Conservation (phyloP, 345 rosid species). For the Eucalyptus shirleyi region DNA sequence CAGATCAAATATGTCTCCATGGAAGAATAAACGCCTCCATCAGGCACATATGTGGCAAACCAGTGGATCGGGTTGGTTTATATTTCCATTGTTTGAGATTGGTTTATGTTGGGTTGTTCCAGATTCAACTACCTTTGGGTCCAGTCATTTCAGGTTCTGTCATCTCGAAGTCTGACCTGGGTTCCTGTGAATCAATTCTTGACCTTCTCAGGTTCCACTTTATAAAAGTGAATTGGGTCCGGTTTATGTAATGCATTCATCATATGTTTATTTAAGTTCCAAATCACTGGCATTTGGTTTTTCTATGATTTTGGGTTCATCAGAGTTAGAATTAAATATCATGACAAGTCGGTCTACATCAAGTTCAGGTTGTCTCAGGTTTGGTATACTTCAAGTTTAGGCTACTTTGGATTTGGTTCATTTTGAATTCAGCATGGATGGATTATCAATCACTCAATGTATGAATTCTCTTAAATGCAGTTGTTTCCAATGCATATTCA, state of each 20-base stretch:
- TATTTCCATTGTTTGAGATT: background rate
- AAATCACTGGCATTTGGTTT: background rate
- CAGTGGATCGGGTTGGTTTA: background rate
- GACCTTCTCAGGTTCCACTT: background rate
- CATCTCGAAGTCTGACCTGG: background rate
- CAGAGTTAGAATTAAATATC: background rate
- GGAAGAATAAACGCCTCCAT: background rate
- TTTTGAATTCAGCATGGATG: background rate
- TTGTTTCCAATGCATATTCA: background rate
- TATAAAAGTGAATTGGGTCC: background rate
- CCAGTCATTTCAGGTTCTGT: background rate
- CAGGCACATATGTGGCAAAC: background rate
- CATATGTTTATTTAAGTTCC: background rate
- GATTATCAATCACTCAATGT: background rate
- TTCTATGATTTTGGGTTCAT: background rate
- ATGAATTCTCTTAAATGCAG: background rate
- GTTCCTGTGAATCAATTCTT: background rate
- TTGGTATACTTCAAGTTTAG: background rate
- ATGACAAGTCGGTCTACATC: background rate
- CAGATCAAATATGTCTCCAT: background rate
- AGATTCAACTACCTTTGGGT: background rate
- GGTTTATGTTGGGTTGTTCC: background rate
- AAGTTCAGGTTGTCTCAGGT: background rate
- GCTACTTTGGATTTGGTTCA: background rate
- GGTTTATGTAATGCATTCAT: background rate